Conservation (phyloP, 352 stramenopile species). For the Phytophthora podocarpi region DNA sequence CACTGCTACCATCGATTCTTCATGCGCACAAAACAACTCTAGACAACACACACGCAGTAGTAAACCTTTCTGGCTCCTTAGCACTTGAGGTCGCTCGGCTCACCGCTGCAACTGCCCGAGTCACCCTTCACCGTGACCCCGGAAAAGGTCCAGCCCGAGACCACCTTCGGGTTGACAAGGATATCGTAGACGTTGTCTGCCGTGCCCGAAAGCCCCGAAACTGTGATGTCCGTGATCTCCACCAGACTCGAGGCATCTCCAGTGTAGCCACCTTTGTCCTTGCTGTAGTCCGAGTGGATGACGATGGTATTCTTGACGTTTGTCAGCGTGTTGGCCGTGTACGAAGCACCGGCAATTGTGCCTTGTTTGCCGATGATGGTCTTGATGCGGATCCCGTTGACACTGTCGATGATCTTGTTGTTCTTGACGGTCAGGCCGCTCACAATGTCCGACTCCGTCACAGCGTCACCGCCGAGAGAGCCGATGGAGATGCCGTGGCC, state of each 20-base stretch:
- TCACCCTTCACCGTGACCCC: slow-evolving; percentile 24
- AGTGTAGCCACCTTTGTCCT: slow-evolving; percentile 35
- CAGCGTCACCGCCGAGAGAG: slow-evolving; percentile 25
- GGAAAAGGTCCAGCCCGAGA: slow-evolving; percentile 35
- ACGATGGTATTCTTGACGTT: slow-evolving; percentile 38
- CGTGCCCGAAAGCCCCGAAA: slow-evolving; percentile 31
- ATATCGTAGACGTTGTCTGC: slow-evolving; percentile 39
- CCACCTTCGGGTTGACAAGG: slow-evolving; percentile 28
- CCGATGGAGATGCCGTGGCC: slow-evolving; percentile 38
- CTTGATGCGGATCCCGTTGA: too few species aligned
- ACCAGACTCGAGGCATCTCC: slow-evolving; percentile 31
- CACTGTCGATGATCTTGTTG: slow-evolving; percentile 41
- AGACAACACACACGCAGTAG: too few species aligned
- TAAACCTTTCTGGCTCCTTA: too few species aligned
- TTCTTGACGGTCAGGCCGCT: slow-evolving; percentile 33
- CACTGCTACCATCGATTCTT: slow-evolving; percentile 12
- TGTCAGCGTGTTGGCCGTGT: slow-evolving; percentile 25
- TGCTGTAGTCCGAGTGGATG: slow-evolving; percentile 38
- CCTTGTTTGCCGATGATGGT: slow-evolving; percentile 15
- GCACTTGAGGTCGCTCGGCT: slow-evolving; percentile 34
- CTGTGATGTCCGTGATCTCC: slow-evolving; percentile 34
- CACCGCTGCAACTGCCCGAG: slow-evolving; percentile 28
- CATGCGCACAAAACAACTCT: slow-evolving; percentile 12
- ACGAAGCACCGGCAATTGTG: slow-evolving; percentile 13
- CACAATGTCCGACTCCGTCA: slow-evolving; percentile 30